These are phyloP conservation scores for Pseudonitzschia multistriata DNA, from an alignment of 108 stramenopile species.

Conservation along the genomic window DNA sequence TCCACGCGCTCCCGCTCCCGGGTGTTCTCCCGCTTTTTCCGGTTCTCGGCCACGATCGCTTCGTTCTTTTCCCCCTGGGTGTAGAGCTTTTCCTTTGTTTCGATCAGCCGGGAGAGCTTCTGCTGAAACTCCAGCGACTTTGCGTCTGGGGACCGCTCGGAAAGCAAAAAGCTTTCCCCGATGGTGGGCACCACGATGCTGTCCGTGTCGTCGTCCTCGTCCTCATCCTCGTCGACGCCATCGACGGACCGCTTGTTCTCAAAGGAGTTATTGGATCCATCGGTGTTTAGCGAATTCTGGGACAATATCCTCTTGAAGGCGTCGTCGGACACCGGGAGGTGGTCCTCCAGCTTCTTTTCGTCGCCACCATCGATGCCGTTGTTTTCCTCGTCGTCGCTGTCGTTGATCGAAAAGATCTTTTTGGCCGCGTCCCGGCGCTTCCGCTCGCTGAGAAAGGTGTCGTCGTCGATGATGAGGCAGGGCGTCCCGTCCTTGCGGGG, in stretches of 20 bases:
- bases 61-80: slow-evolving; percentile 22
- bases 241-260: no score
- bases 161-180: slow-evolving; percentile 1
- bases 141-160: neutral
- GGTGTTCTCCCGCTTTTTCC: slow-evolving; percentile 23
- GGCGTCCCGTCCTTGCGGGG: slow-evolving; percentile 67
- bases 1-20: slow-evolving; percentile 31
- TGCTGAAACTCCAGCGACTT: slow-evolving; percentile 29
- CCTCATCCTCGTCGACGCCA: neutral
- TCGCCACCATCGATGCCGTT: neutral
- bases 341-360: slow-evolving; percentile 2
- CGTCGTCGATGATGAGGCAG: slow-evolving; percentile 53
- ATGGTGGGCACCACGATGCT: neutral
- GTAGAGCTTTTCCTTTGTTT: slow-evolving; percentile 32
- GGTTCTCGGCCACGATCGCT: slow-evolving; percentile 33
- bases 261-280: neutral
- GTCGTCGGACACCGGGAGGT: slow-evolving; percentile 16
- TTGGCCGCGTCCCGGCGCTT: slow-evolving; percentile 7
- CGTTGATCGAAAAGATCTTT: slow-evolving; percentile 7
- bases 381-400: slow-evolving; percentile 6
- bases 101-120: slow-evolving; percentile 24
- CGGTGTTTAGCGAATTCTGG: slow-evolving; percentile 11
- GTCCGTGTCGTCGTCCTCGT: neutral
- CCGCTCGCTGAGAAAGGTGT: slow-evolving; percentile 2
- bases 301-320: slow-evolving; percentile 30